Conservation (phyloP, 1,284 basidiomycete genomes). For the Sporisorium iseilematis-ciliati region DNA sequence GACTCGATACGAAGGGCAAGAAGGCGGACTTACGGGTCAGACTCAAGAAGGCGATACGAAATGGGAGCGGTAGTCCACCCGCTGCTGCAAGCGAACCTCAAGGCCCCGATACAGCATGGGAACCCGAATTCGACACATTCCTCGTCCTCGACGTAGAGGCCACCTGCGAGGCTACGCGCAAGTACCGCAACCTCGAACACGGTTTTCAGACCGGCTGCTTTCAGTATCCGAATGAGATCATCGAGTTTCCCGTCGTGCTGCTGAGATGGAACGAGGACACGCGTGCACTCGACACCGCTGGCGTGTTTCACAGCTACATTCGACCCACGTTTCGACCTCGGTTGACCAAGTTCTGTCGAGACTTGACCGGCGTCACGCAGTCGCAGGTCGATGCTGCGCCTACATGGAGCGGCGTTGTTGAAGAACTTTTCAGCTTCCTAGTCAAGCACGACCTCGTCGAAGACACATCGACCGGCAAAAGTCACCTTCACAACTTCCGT, state of each 20-base stretch:
- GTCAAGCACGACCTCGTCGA: slow-evolving; percentile 71
- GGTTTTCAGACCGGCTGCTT: slow-evolving; percentile 66
- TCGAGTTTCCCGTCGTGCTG: slow-evolving; percentile 89
- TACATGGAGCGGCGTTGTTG: slow-evolving; percentile 79
- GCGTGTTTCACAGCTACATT: slow-evolving; percentile 89
- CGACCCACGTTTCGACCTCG: slow-evolving; percentile 85
- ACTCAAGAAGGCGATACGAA: slow-evolving; percentile 44
- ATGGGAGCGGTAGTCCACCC: slow-evolving; percentile 23
- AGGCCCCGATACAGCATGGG: slow-evolving; percentile 20
- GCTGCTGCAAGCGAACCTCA: neutral
- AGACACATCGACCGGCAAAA: slow-evolving; percentile 20
- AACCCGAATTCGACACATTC: slow-evolving; percentile 69
- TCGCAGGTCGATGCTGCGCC: slow-evolving; percentile 86
- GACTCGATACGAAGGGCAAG: slow-evolving; percentile 65
- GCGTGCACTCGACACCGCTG: slow-evolving; percentile 75
- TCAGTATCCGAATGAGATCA: slow-evolving; percentile 85
- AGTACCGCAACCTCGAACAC: slow-evolving; percentile 42
- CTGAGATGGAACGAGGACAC: slow-evolving; percentile 76
- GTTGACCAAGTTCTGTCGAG: slow-evolving; percentile 84
- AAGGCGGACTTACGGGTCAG: slow-evolving; percentile 60
- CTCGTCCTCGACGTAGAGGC: slow-evolving; percentile 85
- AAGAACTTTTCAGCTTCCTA: slow-evolving; percentile 77
- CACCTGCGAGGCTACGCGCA: slow-evolving; percentile 75
- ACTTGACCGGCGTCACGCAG: slow-evolving; percentile 91
- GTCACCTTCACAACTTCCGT: slow-evolving; percentile 22